These are phyloP conservation scores for Ceratobasidium sp. DNA, from an alignment of 1,284 basidiomycete species.

Conservation along the genomic window DNA sequence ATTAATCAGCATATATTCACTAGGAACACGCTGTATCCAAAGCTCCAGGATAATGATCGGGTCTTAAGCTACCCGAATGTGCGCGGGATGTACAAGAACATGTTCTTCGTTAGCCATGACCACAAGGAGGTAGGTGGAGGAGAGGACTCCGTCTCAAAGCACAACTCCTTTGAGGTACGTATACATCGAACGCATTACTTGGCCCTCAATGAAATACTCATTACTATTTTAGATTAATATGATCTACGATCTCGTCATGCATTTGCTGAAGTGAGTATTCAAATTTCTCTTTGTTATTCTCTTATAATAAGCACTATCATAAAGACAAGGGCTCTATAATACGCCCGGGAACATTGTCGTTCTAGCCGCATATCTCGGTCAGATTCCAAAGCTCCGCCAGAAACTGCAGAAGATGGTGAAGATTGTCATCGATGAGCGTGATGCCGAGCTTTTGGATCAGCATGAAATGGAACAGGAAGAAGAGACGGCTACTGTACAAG, in stretches of 20 bases:
- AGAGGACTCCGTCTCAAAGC: slow-evolving; percentile 66
- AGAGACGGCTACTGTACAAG: slow-evolving; percentile 52
- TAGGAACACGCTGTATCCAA: slow-evolving; percentile 65
- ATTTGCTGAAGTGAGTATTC: slow-evolving; percentile 61
- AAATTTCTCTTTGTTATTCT: neutral
- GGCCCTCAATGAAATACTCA: slow-evolving; percentile 11
- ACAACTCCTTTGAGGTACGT: slow-evolving; percentile 69
- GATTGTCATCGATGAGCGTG: slow-evolving; percentile 71
- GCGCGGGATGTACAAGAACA: slow-evolving; percentile 61
- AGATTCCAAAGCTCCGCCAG: slow-evolving; percentile 64
- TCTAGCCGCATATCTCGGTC: slow-evolving; percentile 75
- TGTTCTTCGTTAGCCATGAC: slow-evolving; percentile 65
- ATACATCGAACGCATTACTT: neutral
- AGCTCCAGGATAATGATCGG: slow-evolving; percentile 61
- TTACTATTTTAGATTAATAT: slow-evolving; percentile 60
- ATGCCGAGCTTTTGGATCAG: slow-evolving; percentile 62
- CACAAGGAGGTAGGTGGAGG: slow-evolving; percentile 60
- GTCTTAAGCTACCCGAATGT: slow-evolving; percentile 61
- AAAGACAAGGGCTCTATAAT: slow-evolving; percentile 63
- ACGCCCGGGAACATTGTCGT: slow-evolving; percentile 73
- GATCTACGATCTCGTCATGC: slow-evolving; percentile 71
- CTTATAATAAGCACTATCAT: slow-evolving; percentile 10
- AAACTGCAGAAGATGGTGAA: slow-evolving; percentile 59
- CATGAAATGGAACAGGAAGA: slow-evolving; percentile 54
- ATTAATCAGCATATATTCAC: neutral